phyloP scores from a whole-genome alignment of 176 grass and related monocot genomes.

The Carex myosuroides region DNA sequence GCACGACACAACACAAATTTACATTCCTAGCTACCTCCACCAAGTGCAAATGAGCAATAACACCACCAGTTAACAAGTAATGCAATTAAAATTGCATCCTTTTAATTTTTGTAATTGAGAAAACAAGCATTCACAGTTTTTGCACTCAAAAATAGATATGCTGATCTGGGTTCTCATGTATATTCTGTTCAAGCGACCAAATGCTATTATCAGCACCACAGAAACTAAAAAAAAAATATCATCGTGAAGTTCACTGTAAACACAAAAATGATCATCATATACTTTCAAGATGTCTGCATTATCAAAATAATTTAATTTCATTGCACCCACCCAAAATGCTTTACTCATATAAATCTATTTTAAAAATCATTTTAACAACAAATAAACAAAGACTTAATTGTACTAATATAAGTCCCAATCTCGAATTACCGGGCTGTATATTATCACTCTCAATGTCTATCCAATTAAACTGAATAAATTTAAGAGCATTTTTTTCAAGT shows the following conservation, averaged over 20 bases:
- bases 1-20: too few relatives aligned
- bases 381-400: neutral
- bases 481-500: neutral
- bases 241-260: too few relatives aligned
- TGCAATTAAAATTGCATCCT: too few relatives aligned
- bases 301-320: neutral
- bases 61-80: too few relatives aligned
- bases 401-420: neutral
- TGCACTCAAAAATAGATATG: neutral
- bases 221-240: too few relatives aligned
- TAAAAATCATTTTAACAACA: neutral
- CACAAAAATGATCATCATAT: too few relatives aligned
- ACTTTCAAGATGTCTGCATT: neutral
- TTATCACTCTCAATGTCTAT: slow-evolving; percentile 2
- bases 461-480: neutral
- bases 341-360: neutral
- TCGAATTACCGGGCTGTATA: neutral
- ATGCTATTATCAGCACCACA: too few relatives aligned
- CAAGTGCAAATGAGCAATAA: too few relatives aligned
- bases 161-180: neutral
- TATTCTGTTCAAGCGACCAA: too few relatives aligned
- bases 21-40: too few relatives aligned
- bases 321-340: neutral
- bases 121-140: neutral
- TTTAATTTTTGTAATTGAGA: neutral